Conservation (phyloP, 129 eudicot genomes). For the Helianthus annuus region DNA sequence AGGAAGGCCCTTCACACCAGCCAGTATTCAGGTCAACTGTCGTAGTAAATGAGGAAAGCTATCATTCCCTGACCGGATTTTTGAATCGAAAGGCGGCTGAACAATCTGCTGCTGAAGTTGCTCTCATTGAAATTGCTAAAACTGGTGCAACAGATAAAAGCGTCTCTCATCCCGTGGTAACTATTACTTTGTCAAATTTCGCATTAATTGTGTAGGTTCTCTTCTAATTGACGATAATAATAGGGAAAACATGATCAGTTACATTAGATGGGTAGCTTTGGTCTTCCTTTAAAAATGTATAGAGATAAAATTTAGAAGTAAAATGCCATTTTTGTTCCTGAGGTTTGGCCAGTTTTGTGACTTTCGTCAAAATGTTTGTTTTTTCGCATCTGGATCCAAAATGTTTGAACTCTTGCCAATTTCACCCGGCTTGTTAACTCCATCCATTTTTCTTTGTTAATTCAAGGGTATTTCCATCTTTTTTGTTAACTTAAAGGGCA, state of each 20-base stretch:
- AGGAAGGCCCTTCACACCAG: constrained; percentile 98
- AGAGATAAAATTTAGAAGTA: neutral
- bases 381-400: no score
- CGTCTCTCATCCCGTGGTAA: constrained; percentile 86
- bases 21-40: constrained; percentile 90
- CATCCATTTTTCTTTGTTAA: no score
- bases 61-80: constrained; percentile 89
- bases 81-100: constrained; percentile 88
- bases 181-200: constrained; percentile 11
- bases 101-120: constrained; percentile 99
- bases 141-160: constrained; percentile 50
- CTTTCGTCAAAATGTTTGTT: no score
- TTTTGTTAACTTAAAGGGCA: no score
- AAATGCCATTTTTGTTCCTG: no score
- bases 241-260: neutral
- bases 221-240: neutral
- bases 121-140: constrained; percentile 68
- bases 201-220: neutral
- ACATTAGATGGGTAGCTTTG: neutral
- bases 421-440: no score
- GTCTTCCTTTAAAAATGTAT: neutral
- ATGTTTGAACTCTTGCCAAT: no score
- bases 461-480: no score
- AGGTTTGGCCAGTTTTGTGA: no score
- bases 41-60: constrained; percentile 53